Base-by-base conservation (phyloP, 1,139 yeast genomes). In the Scheffersomyces stambukii region DNA sequence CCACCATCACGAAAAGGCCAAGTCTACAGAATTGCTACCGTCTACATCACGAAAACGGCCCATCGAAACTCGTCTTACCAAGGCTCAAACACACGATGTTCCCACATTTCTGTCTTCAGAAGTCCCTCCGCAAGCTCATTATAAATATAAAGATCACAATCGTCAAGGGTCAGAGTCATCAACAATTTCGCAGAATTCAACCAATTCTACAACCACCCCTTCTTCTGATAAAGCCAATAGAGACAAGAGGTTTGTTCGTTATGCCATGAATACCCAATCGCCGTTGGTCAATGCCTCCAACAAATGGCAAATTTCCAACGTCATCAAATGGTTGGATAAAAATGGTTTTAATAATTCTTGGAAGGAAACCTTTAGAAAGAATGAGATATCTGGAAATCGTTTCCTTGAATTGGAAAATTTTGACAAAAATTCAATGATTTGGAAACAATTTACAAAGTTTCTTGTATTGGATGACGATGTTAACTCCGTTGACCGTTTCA, bases 321-420 rank as follows among this genome's bases (percentile, higher is more conserved):
- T 86, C 1, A 35, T 70, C 1, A 51, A 58, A 25, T 88, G 95
- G 95, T 63, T 88, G 16, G 80, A 73, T 10, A 44, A 52, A 13
- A 70, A 86, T 48, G 69, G 72, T 19, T 88, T 88, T 53, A 82
- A 83, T 38, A 70, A 68, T 5, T 67, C 80, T 8, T 88, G 96
- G 96, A 63, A 70, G 17, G 74, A 66, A 8, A 70, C 80, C 8
- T 82, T 86, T 50, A 60, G 60, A 20, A 63, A 67, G 25, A 70
- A 78, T 38, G 77, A 76, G 33, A 64, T 85, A 2, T 62, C 69
- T 5, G 89, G 91, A 0, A 70, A 74, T 29, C 60, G 72, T 20
- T 86, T 86, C 45, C 56, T 86, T 15, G 78, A 75, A 32, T 60
- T 88, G 39, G 72, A 78, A 23, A 84, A 80, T 31, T 82, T 82